Conservation (phyloP, 352 stramenopile genomes). For the Globisporangium spinosum region DNA sequence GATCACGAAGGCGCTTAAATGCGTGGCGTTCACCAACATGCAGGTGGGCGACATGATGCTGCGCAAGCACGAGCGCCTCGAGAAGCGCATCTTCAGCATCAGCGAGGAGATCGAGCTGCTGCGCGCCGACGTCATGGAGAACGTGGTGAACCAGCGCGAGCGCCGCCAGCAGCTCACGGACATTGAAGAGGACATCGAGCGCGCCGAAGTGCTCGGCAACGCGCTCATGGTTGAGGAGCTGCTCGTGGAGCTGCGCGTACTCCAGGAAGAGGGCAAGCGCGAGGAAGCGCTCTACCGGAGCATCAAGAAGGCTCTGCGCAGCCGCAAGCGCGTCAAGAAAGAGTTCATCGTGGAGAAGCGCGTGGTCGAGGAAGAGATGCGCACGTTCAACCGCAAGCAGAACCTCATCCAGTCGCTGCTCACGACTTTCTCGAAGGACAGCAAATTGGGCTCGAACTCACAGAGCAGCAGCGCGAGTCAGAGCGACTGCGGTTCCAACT, state of each 20-base stretch:
- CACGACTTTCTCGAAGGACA: constrained; percentile 38
- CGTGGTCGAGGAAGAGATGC: constrained; percentile 39
- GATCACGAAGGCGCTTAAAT: constrained; percentile 62
- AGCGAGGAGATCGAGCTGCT: constrained; percentile 55
- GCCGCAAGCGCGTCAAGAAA: constrained; percentile 32
- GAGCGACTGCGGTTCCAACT: constrained; percentile 33
- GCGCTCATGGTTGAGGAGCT: constrained; percentile 43
- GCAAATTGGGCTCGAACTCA: constrained; percentile 21
- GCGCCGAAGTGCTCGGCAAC: constrained; percentile 50
- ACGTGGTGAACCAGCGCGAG: constrained; percentile 45
- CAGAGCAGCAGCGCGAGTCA: constrained; percentile 34
- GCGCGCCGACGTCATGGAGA: constrained; percentile 43
- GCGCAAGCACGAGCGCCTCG: constrained; percentile 46
- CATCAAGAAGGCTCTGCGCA: constrained; percentile 41
- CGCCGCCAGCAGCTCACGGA: constrained; percentile 40
- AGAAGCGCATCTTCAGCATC: constrained; percentile 36
- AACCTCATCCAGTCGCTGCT: constrained; percentile 60
- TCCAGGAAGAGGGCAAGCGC: constrained; percentile 45
- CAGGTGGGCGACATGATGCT: constrained; percentile 55
- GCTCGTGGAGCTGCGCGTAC: constrained; percentile 39
- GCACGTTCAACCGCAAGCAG: constrained; percentile 49
- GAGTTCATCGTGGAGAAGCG: constrained; percentile 33
- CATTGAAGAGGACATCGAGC: constrained; percentile 53
- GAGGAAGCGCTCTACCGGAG: constrained; percentile 43
- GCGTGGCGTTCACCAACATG: constrained; percentile 57